Percentiles rank a stretch among this genome's conserved stretches.
Evolutionary conservation across 1,284 basidiomycete genomes (phyloP).

Genomic region (Paramarasmius palmivorus): DNA sequence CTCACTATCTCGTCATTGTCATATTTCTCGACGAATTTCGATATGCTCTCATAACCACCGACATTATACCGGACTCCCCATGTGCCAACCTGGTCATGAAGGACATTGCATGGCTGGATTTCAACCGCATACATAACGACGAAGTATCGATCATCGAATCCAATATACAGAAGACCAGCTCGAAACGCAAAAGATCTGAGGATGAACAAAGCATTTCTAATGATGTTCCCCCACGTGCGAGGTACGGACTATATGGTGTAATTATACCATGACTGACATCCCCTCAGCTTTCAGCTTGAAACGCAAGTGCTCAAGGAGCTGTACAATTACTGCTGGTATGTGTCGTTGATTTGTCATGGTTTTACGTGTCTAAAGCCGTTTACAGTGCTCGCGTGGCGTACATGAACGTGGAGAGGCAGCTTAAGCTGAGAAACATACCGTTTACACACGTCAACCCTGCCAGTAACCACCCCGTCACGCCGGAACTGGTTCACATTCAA

Average conservation of each 20-base stretch:
- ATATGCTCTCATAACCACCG: constrained; percentile 72
- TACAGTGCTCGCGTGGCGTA: constrained; percentile 86
- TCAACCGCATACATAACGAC: constrained; percentile 56
- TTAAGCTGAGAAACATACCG: constrained; percentile 80
- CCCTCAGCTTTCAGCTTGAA: constrained; percentile 62
- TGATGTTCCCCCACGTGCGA: constrained; percentile 2
- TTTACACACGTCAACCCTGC: constrained; percentile 76
- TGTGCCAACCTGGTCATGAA: constrained; percentile 63
- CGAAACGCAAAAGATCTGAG: constrained; percentile 38
- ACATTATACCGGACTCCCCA: constrained; percentile 49
- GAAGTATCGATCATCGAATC: constrained; percentile 27
- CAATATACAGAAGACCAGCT: constrained; percentile 23
- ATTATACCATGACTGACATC: constrained; percentile 5
- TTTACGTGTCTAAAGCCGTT: not conserved
- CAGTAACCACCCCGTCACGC: constrained; percentile 36
- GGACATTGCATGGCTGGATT: constrained; percentile 79
- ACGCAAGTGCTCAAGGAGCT: constrained; percentile 70
- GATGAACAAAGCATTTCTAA: constrained; percentile 18
- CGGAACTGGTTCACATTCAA: constrained; percentile 56
- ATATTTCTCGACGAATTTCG: constrained; percentile 76
- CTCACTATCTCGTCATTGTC: constrained; percentile 75
- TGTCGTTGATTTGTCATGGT: constrained; percentile 5
- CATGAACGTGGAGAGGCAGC: constrained; percentile 84
- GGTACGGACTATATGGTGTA: not conserved
- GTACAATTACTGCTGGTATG: constrained; percentile 80